Evolutionary conservation across 257 asterid species (phyloP).

Genomic region (Gentiana dahurica): DNA sequence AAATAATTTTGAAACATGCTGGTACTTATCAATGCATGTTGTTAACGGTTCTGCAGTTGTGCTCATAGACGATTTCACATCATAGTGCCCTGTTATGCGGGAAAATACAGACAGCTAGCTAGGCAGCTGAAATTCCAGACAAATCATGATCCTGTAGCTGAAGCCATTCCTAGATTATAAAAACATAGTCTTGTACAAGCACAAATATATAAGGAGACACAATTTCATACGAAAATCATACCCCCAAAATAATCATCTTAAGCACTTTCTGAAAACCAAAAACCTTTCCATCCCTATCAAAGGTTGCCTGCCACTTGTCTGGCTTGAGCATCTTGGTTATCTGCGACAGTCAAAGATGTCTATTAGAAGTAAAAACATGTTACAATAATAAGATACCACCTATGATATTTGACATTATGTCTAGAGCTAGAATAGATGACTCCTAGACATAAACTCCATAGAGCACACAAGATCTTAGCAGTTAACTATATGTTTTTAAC

Average conservation of each 20-base stretch:
- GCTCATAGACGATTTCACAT: no score
- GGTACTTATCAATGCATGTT: no score
- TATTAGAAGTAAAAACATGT: background rate
- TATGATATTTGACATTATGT: background rate
- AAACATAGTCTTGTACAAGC: no score
- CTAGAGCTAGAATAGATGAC: background rate
- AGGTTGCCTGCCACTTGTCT: slow-evolving; percentile 90
- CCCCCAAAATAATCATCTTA: slow-evolving; percentile 88
- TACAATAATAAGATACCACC: background rate
- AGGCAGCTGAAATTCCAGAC: no score
- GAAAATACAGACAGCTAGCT: no score
- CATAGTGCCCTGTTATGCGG: no score
- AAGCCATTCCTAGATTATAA: no score
- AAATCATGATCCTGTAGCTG: no score
- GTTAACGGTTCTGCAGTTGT: no score
- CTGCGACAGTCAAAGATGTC: slow-evolving; percentile 25
- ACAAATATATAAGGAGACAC: background rate
- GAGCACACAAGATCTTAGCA: background rate
- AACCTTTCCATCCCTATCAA: slow-evolving; percentile 82
- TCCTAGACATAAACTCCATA: slow-evolving; percentile 1
- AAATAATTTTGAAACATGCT: no score
- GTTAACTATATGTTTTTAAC: background rate
- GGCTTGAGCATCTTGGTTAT: slow-evolving; percentile 92
- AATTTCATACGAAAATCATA: slow-evolving; percentile 16
- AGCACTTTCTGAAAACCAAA: slow-evolving; percentile 75